Percentiles rank a stretch among this genome's conserved stretches.
Evolutionary conservation across 768 basidiomycete species (phyloP).

Genomic region (Lentinula sp.): DNA sequence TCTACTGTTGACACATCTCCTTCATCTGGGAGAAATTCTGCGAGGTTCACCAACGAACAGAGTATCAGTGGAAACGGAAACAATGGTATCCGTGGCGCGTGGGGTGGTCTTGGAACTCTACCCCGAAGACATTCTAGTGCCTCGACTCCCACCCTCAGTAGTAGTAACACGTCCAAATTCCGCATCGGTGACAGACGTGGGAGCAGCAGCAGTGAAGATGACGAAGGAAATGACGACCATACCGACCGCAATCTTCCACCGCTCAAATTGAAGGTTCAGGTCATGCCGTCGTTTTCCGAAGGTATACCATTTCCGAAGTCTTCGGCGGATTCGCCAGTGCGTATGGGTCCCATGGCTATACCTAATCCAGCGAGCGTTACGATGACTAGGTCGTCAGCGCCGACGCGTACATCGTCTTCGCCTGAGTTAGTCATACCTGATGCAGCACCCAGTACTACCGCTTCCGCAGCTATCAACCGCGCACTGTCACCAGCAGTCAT

Average conservation of each 20-base stretch:
- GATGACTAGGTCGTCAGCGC: neutral
- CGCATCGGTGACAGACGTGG: neutral
- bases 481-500: conserved; percentile 28
- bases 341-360: neutral
- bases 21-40: neutral
- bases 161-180: neutral
- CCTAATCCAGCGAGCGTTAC: conserved; percentile 11
- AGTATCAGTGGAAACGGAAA: neutral
- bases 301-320: conserved; percentile 14
- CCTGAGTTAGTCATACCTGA: neutral
- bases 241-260: conserved; percentile 7
- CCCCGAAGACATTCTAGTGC: conserved; percentile 1
- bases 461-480: conserved; percentile 1
- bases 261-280: conserved; percentile 15
- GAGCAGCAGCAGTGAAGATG: conserved; percentile 14
- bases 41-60: neutral
- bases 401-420: neutral
- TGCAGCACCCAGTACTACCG: neutral
- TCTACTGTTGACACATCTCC: neutral
- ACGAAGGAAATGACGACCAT: conserved; percentile 15
- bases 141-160: neutral
- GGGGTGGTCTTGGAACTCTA: conserved; percentile 1
- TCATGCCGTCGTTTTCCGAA: conserved; percentile 3
- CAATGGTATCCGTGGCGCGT: neutral
- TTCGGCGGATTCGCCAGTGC: neutral